A percentile compares a stretch with the other conserved stretches of the same genome.
phyloP scores from a whole-genome alignment of 495 filamentous ascomycete species.

The Parathielavia appendiculata region DNA sequence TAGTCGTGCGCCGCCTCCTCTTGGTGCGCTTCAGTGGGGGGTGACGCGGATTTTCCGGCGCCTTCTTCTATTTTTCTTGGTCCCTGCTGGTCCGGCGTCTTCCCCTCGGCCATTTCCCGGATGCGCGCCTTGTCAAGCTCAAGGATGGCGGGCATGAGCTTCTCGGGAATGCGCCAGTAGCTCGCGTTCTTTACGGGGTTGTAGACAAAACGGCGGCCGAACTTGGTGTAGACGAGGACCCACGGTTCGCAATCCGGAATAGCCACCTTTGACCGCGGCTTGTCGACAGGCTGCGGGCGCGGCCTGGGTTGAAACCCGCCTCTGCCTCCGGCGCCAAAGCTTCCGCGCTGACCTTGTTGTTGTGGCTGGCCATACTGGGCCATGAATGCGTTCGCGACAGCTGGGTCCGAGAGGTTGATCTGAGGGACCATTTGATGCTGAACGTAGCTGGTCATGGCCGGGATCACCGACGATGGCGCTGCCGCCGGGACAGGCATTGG shows the following conservation, averaged over 20 bases:
- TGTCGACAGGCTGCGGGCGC: conserved; percentile 62
- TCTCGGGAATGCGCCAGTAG: conserved; percentile 85
- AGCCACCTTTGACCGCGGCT: conserved; percentile 70
- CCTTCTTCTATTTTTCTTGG: conserved; percentile 5
- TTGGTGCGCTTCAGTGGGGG: not conserved
- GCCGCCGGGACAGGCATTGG: conserved; percentile 20
- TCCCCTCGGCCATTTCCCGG: conserved; percentile 42
- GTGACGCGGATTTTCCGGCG: not conserved
- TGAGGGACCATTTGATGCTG: conserved; percentile 44
- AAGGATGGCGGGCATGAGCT: conserved; percentile 73
- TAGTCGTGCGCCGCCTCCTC: conserved; percentile 25
- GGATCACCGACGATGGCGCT: conserved; percentile 27
- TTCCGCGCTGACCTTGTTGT: conserved; percentile 29
- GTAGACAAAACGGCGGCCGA: conserved; percentile 81
- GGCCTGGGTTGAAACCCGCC: conserved; percentile 51
- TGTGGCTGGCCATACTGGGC: conserved; percentile 37
- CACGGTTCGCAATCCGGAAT: conserved; percentile 85
- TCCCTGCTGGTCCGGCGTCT: conserved; percentile 1
- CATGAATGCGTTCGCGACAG: conserved; percentile 43
- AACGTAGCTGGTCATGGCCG: conserved; percentile 34
- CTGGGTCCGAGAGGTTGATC: conserved; percentile 42
- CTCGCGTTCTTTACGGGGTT: conserved; percentile 78
- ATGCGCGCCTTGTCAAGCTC: conserved; percentile 60
- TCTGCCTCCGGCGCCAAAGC: conserved; percentile 38
- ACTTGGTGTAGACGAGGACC: conserved; percentile 86